Evolutionary conservation across 179 eudicot genomes (phyloP), one percentile per base, ranked within the genome.

Genomic region (Silene noctiflora): DNA sequence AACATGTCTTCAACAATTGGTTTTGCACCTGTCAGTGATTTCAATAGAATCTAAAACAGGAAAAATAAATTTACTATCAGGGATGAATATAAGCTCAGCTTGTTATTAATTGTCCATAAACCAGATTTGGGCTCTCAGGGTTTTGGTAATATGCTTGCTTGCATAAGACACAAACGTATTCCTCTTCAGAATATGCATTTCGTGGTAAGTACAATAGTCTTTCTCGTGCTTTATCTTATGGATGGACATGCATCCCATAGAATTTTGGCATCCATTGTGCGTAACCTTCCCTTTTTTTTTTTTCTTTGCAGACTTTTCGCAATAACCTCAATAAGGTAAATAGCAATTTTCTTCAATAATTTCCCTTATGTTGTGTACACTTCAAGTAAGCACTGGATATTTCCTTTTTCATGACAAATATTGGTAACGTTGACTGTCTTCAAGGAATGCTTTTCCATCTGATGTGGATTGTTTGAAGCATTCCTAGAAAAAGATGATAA

Each of bases 261-360:
- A 60, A 29, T 31, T 29, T 42, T 12, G 39, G 31, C 66, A 31
- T 44, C 63, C 78, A 58, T 67, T 72, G 22, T 44, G 55, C 55
- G 29, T 69, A 33, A 51, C 68, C 58, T 53, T 11, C n/a, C 51
- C 68, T 60, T 78, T 59, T 81, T 65, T 78, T 81, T 65, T 78
- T 17, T 78, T 29, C 76, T 61, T 77, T 83, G 83, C 96, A 96
- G 99, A 96, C 98, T 3, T 96, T 85, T 74, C 98, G 98, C 29
- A 96, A 96, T 90, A 96, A 96, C 84, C 96, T 96, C 64, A 96
- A 96, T 83, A 96, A 96, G 99, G 99, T 86, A 86, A 66, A 27
- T 56, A 60, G 39, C 20, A 33, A 46, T 31, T 21, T 63, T 17
- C 33, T 42, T 10, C 0, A 12, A 56, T 35, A 16, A 7, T 27